A percentile compares a stretch with the other conserved stretches of the same genome.
These are phyloP conservation scores for Porphyrellus cyaneotinctus DNA, from an alignment of 768 basidiomycete species.

Conservation along the genomic window DNA sequence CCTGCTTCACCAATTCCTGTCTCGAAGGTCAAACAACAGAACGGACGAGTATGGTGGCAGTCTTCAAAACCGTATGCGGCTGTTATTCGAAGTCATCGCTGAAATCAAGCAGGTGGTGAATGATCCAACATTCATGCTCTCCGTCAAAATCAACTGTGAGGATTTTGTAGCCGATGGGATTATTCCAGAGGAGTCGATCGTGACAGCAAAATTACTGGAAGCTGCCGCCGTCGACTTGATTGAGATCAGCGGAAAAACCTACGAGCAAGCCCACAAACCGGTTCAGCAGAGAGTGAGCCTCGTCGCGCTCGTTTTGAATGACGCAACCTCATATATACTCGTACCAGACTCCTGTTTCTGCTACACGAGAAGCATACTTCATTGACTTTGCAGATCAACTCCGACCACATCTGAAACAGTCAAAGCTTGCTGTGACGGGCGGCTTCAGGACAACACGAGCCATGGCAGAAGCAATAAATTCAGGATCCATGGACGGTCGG, in stretches of 20 bases:
- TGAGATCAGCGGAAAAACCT: conserved; percentile 39
- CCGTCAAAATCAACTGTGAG: conserved; percentile 33
- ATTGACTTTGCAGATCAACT: conserved; percentile 30
- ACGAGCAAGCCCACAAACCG: conserved; percentile 22
- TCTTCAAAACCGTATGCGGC: conserved; percentile 47
- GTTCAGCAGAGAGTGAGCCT: conserved; percentile 10
- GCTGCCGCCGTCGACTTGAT: conserved; percentile 35
- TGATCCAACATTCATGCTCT: conserved; percentile 27
- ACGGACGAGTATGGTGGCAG: conserved; percentile 57
- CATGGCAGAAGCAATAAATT: conserved; percentile 28
- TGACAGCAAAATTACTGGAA: conserved; percentile 33
- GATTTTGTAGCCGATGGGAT: conserved; percentile 31
- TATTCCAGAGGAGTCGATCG: conserved; percentile 29
- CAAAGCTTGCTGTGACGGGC: conserved; percentile 30
- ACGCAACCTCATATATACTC: neutral
- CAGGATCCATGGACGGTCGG: conserved; percentile 26
- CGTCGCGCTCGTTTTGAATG: neutral
- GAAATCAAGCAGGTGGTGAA: conserved; percentile 40
- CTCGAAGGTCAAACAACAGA: conserved; percentile 41
- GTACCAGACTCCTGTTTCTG: conserved; percentile 10
- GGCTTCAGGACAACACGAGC: conserved; percentile 28
- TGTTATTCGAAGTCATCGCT: conserved; percentile 44
- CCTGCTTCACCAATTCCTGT: conserved; percentile 46
- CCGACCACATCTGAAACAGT: conserved; percentile 20
- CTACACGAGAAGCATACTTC: conserved; percentile 28